Base-by-base conservation (phyloP, 164 flowering plant genomes). In the Kalanchoe fedtschenkoi region DNA sequence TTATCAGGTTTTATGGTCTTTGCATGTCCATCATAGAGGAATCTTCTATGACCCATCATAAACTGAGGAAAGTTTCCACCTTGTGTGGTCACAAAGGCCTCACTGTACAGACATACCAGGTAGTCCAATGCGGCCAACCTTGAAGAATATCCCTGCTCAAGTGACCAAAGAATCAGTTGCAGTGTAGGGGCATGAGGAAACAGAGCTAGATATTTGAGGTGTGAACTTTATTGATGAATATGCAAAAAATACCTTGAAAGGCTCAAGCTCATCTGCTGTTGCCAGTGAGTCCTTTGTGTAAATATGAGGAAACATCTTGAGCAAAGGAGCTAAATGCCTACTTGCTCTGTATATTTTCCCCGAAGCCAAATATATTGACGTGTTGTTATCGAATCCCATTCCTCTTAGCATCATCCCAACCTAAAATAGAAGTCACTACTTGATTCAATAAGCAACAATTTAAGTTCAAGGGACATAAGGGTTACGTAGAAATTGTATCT, bases 331-430 rank as follows among this genome's bases (percentile, higher is more conserved):
- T 84, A 93, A 81, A 68, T 80, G 81, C 71, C 75, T 88, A 39
- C 85, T 91, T 32, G 83, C 87, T 71, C 76, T 80, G 66, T 93
- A 93, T 44, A 93, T 88, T 71, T 80, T 87, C 58, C 98, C 97
- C 16, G 98, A 81, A 62, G 97, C 98, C 65, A 90, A 81, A 71
- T 83, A 93, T 3, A 93, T 76, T 24, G 84, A 72, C 22, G 97
- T 93, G 43, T 77, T 81, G 70, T 93, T 93, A 69, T 88, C 90
- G 67, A 93, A 93, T 34, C 97, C 98, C 96, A 93, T 90, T 63
- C 96, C 98, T 62, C 97, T 79, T 39, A 93, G 98, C 95, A 93
- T 88, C 95, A 93, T 85, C 58, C 98, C 96, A 5, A 90, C 98
- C 98, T 93, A 73, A 68, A 69, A 59, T 11, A 17, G 43, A 38